These are phyloP conservation scores for Salmacisia buchloeana DNA, from an alignment of 1,284 basidiomycete genomes.

Conservation along the genomic window DNA sequence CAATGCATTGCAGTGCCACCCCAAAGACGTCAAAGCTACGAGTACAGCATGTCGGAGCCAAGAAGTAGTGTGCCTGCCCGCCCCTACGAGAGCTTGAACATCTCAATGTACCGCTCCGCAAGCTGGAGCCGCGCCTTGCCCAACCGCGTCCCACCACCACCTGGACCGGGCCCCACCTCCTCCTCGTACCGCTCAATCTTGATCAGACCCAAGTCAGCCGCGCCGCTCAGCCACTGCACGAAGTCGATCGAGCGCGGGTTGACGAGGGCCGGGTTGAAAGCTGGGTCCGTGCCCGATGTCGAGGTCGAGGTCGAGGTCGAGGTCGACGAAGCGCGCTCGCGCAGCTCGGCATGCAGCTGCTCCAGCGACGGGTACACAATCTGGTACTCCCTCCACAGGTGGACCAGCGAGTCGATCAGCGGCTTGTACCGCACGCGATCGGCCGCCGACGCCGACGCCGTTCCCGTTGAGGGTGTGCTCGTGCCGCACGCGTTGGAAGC, in stretches of 20 bases:
- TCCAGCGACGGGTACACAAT: slow-evolving; percentile 6
- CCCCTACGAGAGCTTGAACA: slow-evolving; percentile 9
- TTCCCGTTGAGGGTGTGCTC: slow-evolving; percentile 16
- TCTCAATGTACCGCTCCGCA: slow-evolving; percentile 3
- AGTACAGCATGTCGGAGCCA: too few species aligned
- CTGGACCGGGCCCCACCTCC: too few species aligned
- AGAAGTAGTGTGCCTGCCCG: too few species aligned
- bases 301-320: neutral
- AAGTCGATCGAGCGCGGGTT: neutral
- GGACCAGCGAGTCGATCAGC: slow-evolving; percentile 20
- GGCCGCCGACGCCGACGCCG: slow-evolving; percentile 17
- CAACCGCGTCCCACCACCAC: neutral
- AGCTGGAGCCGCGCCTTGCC: neutral
- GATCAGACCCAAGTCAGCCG: neutral
- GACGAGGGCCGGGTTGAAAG: too few species aligned
- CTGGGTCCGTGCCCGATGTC: too few species aligned
- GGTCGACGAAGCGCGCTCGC: neutral
- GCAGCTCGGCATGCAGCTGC: slow-evolving; percentile 5
- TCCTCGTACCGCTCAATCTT: slow-evolving; percentile 4
- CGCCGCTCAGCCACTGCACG: slow-evolving; percentile 2
- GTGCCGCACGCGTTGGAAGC: slow-evolving; percentile 10
- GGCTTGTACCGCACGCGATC: slow-evolving; percentile 21
- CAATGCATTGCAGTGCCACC: too few species aligned
- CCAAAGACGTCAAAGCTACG: too few species aligned
- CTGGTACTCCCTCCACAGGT: slow-evolving; percentile 10